phyloP scores from a whole-genome alignment of 192 early-diverging fungal species.

The Coemansia sp. region DNA sequence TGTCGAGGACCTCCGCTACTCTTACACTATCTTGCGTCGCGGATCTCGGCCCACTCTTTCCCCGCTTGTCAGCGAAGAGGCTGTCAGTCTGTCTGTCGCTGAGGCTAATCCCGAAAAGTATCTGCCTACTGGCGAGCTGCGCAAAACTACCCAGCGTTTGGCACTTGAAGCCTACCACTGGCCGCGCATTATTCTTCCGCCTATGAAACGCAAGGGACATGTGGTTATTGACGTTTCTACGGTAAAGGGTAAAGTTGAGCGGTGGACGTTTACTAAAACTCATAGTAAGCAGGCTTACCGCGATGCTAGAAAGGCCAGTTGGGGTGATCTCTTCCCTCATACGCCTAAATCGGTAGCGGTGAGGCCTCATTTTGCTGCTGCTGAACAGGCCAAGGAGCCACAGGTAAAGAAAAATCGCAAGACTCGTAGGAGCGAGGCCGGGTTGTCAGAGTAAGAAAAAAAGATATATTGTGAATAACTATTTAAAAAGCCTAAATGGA shows the following conservation, averaged over 20 bases:
- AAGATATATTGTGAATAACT: background rate
- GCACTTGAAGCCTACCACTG: slow-evolving; percentile 59
- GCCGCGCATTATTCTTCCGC: slow-evolving; percentile 74
- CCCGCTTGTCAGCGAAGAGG: background rate
- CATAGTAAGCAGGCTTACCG: slow-evolving; percentile 70
- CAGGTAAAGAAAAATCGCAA: slow-evolving; percentile 21
- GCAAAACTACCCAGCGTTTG: slow-evolving; percentile 27
- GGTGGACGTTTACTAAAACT: slow-evolving; percentile 70
- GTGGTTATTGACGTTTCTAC: slow-evolving; percentile 72
- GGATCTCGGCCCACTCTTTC: slow-evolving; percentile 54
- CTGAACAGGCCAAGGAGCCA: background rate
- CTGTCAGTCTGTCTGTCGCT: background rate
- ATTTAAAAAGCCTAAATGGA: background rate
- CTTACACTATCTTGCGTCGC: slow-evolving; percentile 75
- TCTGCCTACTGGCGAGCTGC: slow-evolving; percentile 9
- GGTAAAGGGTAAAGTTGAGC: slow-evolving; percentile 60
- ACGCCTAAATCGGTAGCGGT: slow-evolving; percentile 50
- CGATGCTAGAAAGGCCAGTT: slow-evolving; percentile 75
- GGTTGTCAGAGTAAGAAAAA: background rate
- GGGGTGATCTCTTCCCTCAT: slow-evolving; percentile 88
- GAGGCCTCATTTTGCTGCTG: slow-evolving; percentile 22
- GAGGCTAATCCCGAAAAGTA: slow-evolving; percentile 19
- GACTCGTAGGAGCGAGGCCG: slow-evolving; percentile 9
- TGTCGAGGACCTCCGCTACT: slow-evolving; percentile 75
- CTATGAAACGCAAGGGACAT: slow-evolving; percentile 78